A percentile compares a stretch with the other conserved stretches of the same genome.
Evolutionary conservation across 768 basidiomycete genomes (phyloP).

Genomic region (Inosperma sp.): DNA sequence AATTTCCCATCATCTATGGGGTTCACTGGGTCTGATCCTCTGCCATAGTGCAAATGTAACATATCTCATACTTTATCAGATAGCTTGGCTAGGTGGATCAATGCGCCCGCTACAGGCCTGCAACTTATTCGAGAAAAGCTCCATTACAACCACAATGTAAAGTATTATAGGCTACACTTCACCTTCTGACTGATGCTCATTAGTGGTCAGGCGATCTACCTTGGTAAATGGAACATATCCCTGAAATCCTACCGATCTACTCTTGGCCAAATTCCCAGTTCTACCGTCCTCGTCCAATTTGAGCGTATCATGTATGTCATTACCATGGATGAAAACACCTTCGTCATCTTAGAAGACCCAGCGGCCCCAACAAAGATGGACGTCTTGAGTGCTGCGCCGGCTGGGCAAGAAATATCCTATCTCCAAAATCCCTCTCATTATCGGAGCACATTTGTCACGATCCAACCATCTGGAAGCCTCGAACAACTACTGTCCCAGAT

Average conservation of each 20-base stretch:
- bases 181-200: slow-evolving; percentile 8
- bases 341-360: slow-evolving; percentile 75
- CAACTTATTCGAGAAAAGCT: slow-evolving; percentile 69
- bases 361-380: slow-evolving; percentile 64
- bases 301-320: slow-evolving; percentile 74
- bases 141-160: slow-evolving; percentile 60
- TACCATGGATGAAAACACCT: slow-evolving; percentile 77
- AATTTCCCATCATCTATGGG: no score
- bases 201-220: slow-evolving; percentile 47
- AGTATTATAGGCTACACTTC: slow-evolving; percentile 12
- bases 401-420: slow-evolving; percentile 38
- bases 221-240: slow-evolving; percentile 65
- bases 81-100: slow-evolving; percentile 77
- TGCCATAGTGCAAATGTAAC: slow-evolving; percentile 5
- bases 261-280: slow-evolving; percentile 50
- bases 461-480: slow-evolving; percentile 67
- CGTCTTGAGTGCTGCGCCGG: slow-evolving; percentile 43
- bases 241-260: slow-evolving; percentile 73
- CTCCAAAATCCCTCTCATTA: slow-evolving; percentile 58
- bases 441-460: slow-evolving; percentile 71
- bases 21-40: slow-evolving; percentile 50
- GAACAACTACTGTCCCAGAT: slow-evolving; percentile 73
- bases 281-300: slow-evolving; percentile 43
- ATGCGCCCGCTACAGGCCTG: slow-evolving; percentile 71
- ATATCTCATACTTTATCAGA: slow-evolving; percentile 2